Base-by-base conservation (phyloP, 768 basidiomycete genomes). In the Chlorophyllum brunneum region DNA sequence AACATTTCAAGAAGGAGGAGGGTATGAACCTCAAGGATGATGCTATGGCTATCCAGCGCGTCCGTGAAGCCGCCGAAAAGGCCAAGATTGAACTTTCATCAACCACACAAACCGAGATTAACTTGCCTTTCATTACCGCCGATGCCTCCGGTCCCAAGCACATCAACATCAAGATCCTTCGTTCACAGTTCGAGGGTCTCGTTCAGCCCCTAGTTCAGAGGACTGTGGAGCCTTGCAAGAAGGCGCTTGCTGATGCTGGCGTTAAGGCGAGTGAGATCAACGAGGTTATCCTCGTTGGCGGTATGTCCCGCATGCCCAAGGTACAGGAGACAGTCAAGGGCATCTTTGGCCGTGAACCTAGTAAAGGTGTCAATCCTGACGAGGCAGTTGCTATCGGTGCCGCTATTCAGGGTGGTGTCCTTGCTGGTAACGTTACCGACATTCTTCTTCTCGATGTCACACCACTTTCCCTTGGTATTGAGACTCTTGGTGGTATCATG, bases 401-500 rank as follows among this genome's bases (percentile, higher is more conserved):
- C 33, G 85, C 95, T 37, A 95, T 99, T 60, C 97, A 99, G 70
- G 97, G 92, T 66, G 95, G 95, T 76, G 95, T 99, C 52, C 81
- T 99, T 40, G 88, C 95, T 54, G 97, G 97, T 39, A 90, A 93
- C 63, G 94, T 98, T 52, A 97, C 90, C 31, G 95, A 98, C 64
- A 94, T 98, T 58, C 78, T 98, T 0, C 84, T 99, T 48, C 82
- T 95, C 31, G 94, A 95, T 60, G 94, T 95, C 36, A 95, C 93
- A n/a, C 94, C 93, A 27, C 80, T 98, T 0, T 99, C 95, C 1
- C 89, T 99, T 59, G 92, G 91, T 75, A 93, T 93, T 49, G 94
- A 97, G 74, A 98, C 95, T 9, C 92, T 98, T 57, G 95, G 97
- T 59, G 97, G 97, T 65, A 98, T 99, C 72, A 98, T 99, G 92